Evolutionary conservation across 768 basidiomycete species (phyloP).

Genomic region (Lactifluus hygrophoroides): DNA sequence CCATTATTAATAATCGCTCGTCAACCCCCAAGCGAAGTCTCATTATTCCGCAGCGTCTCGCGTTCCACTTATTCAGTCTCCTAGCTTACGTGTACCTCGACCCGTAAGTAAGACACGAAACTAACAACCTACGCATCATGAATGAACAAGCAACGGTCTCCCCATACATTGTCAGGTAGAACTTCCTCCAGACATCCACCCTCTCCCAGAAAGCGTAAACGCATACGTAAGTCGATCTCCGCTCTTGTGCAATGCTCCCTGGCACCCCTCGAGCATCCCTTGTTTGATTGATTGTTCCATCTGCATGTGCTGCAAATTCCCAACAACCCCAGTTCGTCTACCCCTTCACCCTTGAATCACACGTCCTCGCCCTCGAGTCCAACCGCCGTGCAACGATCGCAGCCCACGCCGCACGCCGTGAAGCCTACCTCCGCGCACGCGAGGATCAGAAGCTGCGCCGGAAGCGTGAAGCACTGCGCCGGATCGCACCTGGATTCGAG

Average conservation of each 20-base stretch:
- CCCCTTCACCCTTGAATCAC: constrained; percentile 88
- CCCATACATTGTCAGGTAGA: constrained; percentile 46
- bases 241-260: not conserved
- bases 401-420: constrained; percentile 55
- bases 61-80: constrained; percentile 88
- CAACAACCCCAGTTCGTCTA: constrained; percentile 73
- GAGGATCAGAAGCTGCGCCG: constrained; percentile 69
- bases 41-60: constrained; percentile 71
- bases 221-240: constrained; percentile 57
- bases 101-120: constrained; percentile 40
- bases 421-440: constrained; percentile 59
- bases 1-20: not conserved
- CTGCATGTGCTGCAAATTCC: not conserved
- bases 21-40: constrained; percentile 32
- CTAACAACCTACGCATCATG: too few species aligned
- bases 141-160: not conserved
- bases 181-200: constrained; percentile 87
- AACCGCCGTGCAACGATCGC: constrained; percentile 60
- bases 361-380: constrained; percentile 68
- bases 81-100: constrained; percentile 77
- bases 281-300: not conserved
- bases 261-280: not conserved
- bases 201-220: constrained; percentile 82
- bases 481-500: constrained; percentile 81
- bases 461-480: constrained; percentile 54